phyloP scores from a whole-genome alignment of 164 flowering plant species.

The Sextonia rubra region DNA sequence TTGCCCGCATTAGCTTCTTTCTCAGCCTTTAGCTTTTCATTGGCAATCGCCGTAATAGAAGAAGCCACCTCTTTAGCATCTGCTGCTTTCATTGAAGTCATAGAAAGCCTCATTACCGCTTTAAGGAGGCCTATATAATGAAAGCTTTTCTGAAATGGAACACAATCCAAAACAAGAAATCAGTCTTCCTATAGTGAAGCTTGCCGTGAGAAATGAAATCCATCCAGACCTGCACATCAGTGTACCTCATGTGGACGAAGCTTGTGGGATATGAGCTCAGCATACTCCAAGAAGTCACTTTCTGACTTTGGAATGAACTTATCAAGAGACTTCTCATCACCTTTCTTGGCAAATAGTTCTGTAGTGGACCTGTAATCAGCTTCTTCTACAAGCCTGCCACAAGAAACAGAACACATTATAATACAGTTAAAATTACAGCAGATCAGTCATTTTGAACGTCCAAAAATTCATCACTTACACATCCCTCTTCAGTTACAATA shows the following conservation, averaged over 20 bases:
- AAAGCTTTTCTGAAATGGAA: constrained; percentile 73
- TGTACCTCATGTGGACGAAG: constrained; percentile 78
- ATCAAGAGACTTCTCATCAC: constrained; percentile 71
- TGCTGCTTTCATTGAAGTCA: constrained; percentile 70
- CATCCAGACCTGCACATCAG: neutral
- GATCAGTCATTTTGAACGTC: too few species aligned
- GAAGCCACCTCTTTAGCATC: constrained; percentile 95
- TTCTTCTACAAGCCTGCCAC: constrained; percentile 85
- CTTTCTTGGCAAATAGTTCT: constrained; percentile 66
- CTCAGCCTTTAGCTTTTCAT: constrained; percentile 91
- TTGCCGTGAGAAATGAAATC: neutral
- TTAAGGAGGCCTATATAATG: constrained; percentile 81
- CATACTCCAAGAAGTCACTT: constrained; percentile 83
- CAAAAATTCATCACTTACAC: too few species aligned
- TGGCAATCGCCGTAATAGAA: constrained; percentile 83
- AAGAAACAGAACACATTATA: neutral
- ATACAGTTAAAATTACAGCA: too few species aligned
- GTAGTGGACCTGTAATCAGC: constrained; percentile 77
- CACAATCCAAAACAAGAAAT: neutral
- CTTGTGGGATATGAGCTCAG: constrained; percentile 74
- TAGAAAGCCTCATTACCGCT: constrained; percentile 81
- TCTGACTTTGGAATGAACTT: constrained; percentile 90
- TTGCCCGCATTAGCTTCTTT: constrained; percentile 89
- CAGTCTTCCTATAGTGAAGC: neutral
- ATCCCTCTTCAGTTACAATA: too few species aligned